Evolutionary conservation across 192 early-diverging fungal genomes (phyloP), one percentile per base, ranked within the genome.

Genomic region (Dispira simplex): DNA sequence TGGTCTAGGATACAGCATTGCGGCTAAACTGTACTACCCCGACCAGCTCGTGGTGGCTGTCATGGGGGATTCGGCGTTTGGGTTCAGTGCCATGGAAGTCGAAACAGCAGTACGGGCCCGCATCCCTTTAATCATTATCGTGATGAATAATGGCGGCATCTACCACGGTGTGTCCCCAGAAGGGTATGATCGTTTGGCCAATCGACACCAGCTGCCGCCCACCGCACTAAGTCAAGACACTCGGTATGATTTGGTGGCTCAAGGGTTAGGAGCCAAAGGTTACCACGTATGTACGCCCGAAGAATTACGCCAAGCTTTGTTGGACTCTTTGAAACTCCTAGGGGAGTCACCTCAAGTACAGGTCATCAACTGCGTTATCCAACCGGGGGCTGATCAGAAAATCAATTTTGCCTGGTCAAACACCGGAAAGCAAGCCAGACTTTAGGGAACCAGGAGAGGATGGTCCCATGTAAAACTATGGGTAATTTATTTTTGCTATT

Each of bases 121-220:
- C 11, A 65, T 87, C 48, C 80, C 85, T n/a, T 69, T 88, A 12
- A 21, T 89, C 3, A 75, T 87, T n/a, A 76, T 89, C 27, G 81
- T 89, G 8, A 85, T 89, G 64, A 89, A 89, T 70, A 89, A 89
- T 67, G 86, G 82, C 43, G 87, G 87, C 14, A 87, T 89, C 14
- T 87, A 87, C 67, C 78, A 80, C 72, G 87, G 87, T 10, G 63
- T 88, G 45, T 79, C 80, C 6, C 10, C 10, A 2, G 10, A 67
- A 20, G 70, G 81, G 32, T 88, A 79, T 62, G 68, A 68, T 10
- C 25, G 52, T 13, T 68, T 79, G 1, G 71, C 71, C 14, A 48
- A 53, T 2, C 49, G 63, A 20, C 70, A 73, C 47, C 64, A 20
- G 16, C 63, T 87, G 66, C 86, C 86, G 10, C 70, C 82, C 4